Conservation (phyloP, 2,329 filamentous ascomycete genomes). For the Cytospora leucostoma region DNA sequence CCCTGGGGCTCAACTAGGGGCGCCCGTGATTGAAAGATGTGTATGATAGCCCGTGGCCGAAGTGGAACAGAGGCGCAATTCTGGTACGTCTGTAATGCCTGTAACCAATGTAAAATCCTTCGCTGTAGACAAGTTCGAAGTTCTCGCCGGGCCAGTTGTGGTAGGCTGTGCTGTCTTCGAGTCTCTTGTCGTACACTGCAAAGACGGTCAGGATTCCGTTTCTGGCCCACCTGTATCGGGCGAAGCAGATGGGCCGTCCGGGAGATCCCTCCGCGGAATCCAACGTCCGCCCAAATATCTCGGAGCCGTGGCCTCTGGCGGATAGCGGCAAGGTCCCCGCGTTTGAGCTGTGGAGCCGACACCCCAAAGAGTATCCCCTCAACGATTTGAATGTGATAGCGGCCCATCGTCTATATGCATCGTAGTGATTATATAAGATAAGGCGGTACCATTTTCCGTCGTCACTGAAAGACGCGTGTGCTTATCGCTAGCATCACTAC, state of each 20-base stretch:
- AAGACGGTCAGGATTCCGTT: slow-evolving; percentile 18
- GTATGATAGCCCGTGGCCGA: slow-evolving; percentile 75
- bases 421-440: too few species aligned
- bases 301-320: slow-evolving; percentile 11
- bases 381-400: too few species aligned
- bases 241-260: slow-evolving; percentile 10
- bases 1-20: slow-evolving; percentile 49
- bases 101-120: slow-evolving; percentile 74
- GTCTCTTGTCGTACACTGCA: slow-evolving; percentile 57
- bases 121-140: slow-evolving; percentile 67
- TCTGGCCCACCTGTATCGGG: slow-evolving; percentile 7
- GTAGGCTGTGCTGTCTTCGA: slow-evolving; percentile 69
- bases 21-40: slow-evolving; percentile 67
- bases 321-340: not conserved
- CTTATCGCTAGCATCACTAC: not conserved
- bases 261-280: not conserved
- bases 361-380: too few species aligned
- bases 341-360: not conserved
- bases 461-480: not conserved
- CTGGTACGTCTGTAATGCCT: slow-evolving; percentile 67
- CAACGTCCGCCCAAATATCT: slow-evolving; percentile 4
- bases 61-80: slow-evolving; percentile 66
- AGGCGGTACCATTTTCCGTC: not conserved
- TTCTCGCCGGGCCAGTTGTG: slow-evolving; percentile 75
- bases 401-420: too few species aligned